Evolutionary conservation across 1,284 basidiomycete genomes (phyloP).

Genomic region (Cutaneotrichosporon dermatis): DNA sequence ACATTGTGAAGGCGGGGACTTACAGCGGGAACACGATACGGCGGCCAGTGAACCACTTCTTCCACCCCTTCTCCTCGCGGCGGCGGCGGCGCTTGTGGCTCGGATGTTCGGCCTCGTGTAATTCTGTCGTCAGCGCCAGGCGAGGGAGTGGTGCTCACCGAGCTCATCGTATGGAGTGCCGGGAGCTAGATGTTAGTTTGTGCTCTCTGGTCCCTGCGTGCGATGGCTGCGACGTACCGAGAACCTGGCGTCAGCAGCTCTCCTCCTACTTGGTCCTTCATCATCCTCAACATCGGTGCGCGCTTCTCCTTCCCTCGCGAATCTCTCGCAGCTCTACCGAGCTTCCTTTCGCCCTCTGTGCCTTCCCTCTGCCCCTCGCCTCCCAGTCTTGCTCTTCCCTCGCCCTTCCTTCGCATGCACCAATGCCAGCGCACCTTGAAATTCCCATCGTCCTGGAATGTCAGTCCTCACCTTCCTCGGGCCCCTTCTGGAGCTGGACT

Average conservation of each 20-base stretch:
- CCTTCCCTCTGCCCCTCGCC: too few species aligned
- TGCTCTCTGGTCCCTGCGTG: background rate
- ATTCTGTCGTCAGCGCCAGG: slow-evolving; percentile 18
- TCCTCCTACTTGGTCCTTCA: too few species aligned
- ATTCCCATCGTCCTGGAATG: slow-evolving; percentile 16
- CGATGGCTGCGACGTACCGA: slow-evolving; percentile 2
- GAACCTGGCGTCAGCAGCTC: slow-evolving; percentile 10
- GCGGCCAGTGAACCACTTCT: slow-evolving; percentile 27
- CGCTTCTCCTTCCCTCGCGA: too few species aligned
- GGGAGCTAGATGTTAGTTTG: slow-evolving; percentile 32
- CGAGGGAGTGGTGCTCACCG: slow-evolving; percentile 21
- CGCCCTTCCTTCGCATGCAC: too few species aligned
- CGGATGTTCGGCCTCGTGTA: slow-evolving; percentile 24
- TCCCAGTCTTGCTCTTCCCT: too few species aligned
- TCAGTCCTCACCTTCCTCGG: too few species aligned
- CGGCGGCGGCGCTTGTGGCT: background rate
- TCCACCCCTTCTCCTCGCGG: slow-evolving; percentile 17
- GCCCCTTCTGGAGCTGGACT: too few species aligned
- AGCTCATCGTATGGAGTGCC: slow-evolving; percentile 48
- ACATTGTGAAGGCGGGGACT: background rate
- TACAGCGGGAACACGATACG: slow-evolving; percentile 17
- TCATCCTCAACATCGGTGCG: too few species aligned
- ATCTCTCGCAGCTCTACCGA: too few species aligned
- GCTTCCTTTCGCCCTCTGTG: too few species aligned
- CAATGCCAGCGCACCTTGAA: background rate